Base-by-base conservation (phyloP, 345 rosid genomes). In the Atalantia buxifolia region DNA sequence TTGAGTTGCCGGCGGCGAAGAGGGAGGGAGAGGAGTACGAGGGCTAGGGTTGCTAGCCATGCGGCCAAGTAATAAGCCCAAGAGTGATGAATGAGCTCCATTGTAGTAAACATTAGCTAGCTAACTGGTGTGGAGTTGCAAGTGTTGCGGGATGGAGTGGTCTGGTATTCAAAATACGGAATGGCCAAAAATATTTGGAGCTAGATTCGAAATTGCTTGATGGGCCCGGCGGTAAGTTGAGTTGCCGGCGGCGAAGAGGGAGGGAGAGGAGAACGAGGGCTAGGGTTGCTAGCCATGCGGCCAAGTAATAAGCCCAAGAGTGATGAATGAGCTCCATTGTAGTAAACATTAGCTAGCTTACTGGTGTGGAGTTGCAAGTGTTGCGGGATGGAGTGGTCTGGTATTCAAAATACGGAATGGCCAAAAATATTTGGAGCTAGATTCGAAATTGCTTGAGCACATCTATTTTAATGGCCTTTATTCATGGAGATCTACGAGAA, bases 221-320 rank as follows among this genome's bases (percentile, higher is more conserved):
- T 18, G 95, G 93, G 1, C 94, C 91, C 0, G 96, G 94, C 0
- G 96, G 92, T 0, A 64, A 81, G 77, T 88, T 88, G 69, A 83
- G 84, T 42, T 77, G 84, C 0, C 80, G 75, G 61, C 84, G 30
- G 28, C 75, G 87, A 81, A 85, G 61, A 30, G 25, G 76, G 60
- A 78, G 68, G 76, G 86, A 62, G 72, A 87, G 80, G 75, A 88
- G 77, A 77, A 87, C 7, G 60, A 86, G 72, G 59, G 82, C 74
- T 0, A 82, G 45, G 55, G 88, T 83, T 36, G 85, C 87, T 0
- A 88, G 57, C 86, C 88, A 82, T 6, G 80, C 75, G 0, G 72
- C 77, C 0, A 67, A 78, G 72, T 59, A 81, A 22, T 81, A 18
- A 3, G 70, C 21, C 84, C 84, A 84, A n/a, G 75, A 53, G 59